phyloP scores from a whole-genome alignment of 352 stramenopile genomes.

The Globisporangium iwayamae region DNA sequence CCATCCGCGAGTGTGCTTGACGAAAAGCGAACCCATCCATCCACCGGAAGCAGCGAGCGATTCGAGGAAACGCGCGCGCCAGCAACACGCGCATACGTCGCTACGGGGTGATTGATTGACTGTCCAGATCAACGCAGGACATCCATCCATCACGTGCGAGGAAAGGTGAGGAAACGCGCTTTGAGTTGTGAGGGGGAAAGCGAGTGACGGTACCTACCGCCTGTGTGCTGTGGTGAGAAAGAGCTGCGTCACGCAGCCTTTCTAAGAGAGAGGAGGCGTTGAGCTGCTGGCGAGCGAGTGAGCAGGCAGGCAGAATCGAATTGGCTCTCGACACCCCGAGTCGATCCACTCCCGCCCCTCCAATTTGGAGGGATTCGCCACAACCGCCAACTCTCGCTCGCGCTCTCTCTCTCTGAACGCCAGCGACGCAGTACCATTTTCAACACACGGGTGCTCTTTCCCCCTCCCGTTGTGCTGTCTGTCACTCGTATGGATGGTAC shows the following conservation, averaged over 20 bases:
- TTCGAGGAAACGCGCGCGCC: slow-evolving; percentile 1
- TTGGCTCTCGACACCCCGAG: neutral
- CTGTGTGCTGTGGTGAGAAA: neutral
- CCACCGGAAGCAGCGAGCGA: neutral
- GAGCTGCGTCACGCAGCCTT: neutral
- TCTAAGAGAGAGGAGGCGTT: neutral
- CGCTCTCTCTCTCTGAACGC: slow-evolving; percentile 2
- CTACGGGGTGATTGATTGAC: neutral
- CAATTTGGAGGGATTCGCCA: neutral
- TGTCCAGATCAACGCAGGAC: too few species aligned
- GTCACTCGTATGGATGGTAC: neutral
- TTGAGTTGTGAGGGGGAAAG: neutral
- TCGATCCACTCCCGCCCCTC: neutral
- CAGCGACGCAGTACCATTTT: neutral
- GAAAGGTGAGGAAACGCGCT: slow-evolving; percentile 6
- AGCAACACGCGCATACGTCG: neutral
- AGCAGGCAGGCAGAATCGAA: slow-evolving; percentile 3
- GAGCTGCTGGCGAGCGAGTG: neutral
- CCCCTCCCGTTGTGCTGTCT: neutral
- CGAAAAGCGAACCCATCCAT: slow-evolving; percentile 13
- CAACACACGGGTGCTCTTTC: neutral
- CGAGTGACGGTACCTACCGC: neutral
- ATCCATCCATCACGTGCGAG: slow-evolving; percentile 11
- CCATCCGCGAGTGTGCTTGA: neutral
- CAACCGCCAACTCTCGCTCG: neutral